Conservation (phyloP, 768 basidiomycete species). For the Russula abietina region DNA sequence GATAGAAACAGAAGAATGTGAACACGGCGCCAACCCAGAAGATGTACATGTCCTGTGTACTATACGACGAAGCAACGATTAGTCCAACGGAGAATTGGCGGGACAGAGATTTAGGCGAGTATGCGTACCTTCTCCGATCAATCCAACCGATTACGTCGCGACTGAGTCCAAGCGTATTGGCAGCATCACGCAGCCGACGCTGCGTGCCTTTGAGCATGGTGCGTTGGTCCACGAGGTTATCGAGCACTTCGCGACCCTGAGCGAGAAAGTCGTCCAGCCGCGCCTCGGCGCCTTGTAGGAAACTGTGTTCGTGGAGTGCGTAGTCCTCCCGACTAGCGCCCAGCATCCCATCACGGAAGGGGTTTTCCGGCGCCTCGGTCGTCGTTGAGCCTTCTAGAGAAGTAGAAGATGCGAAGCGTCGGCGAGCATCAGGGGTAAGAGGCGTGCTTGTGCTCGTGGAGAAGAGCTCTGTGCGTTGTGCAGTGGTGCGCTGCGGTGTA, state of each 20-base stretch:
- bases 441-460: conserved; percentile 32
- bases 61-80: conserved; percentile 30
- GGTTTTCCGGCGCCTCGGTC: conserved; percentile 63
- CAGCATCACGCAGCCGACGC: conserved; percentile 76
- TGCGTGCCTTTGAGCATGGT: conserved; percentile 95
- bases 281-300: conserved; percentile 75
- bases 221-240: conserved; percentile 88
- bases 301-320: conserved; percentile 83
- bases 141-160: conserved; percentile 97
- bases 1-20: conserved; percentile 89
- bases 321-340: conserved; percentile 63
- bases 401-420: conserved; percentile 46
- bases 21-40: conserved; percentile 78
- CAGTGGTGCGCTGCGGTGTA: conserved; percentile 47
- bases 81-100: not conserved
- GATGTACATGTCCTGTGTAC: conserved; percentile 94
- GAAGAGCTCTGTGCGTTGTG: conserved; percentile 62
- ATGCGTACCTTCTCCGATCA: conserved; percentile 77
- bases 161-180: conserved; percentile 91
- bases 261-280: conserved; percentile 86
- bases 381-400: conserved; percentile 24
- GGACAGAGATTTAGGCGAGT: conserved; percentile 17
- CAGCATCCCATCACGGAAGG: conserved; percentile 59
- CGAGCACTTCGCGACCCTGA: conserved; percentile 86
- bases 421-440: conserved; percentile 42